Evolutionary conservation across 352 stramenopile species (phyloP).

Genomic region (Phytopythium aichiense): DNA sequence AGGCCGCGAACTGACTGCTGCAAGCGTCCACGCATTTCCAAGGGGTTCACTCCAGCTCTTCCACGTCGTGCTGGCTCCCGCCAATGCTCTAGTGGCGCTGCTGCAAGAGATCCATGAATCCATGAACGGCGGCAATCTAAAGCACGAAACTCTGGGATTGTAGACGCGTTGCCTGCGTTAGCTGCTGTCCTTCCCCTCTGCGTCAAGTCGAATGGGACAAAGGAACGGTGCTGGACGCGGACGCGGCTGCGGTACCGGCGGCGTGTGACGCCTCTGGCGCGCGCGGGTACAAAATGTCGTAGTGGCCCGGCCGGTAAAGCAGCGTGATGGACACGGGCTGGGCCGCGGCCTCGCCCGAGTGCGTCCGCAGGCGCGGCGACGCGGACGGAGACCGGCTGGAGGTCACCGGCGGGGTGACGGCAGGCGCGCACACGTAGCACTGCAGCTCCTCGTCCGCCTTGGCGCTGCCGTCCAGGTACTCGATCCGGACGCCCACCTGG

Average conservation of each 20-base stretch:
- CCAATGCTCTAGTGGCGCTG: neutral
- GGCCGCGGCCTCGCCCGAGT: conserved; percentile 7
- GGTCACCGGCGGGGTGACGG: neutral
- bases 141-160: neutral
- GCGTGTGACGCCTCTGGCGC: neutral
- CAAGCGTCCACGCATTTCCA: neutral
- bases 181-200: neutral
- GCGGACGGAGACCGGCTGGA: conserved; percentile 5
- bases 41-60: too few relatives aligned
- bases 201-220: neutral
- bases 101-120: neutral
- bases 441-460: conserved; percentile 40
- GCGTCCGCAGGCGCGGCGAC: neutral
- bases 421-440: conserved; percentile 56
- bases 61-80: neutral
- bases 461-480: conserved; percentile 91
- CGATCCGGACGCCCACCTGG: conserved; percentile 84
- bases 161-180: neutral
- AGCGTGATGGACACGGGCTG: conserved; percentile 57
- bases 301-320: conserved; percentile 93
- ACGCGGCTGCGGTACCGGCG: neutral
- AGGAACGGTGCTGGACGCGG: neutral
- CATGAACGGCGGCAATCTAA: neutral
- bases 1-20: conserved; percentile 5
- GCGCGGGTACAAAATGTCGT: conserved; percentile 91